phyloP scores from a whole-genome alignment of 1,284 basidiomycete genomes.

The Marasmius fiardii region DNA sequence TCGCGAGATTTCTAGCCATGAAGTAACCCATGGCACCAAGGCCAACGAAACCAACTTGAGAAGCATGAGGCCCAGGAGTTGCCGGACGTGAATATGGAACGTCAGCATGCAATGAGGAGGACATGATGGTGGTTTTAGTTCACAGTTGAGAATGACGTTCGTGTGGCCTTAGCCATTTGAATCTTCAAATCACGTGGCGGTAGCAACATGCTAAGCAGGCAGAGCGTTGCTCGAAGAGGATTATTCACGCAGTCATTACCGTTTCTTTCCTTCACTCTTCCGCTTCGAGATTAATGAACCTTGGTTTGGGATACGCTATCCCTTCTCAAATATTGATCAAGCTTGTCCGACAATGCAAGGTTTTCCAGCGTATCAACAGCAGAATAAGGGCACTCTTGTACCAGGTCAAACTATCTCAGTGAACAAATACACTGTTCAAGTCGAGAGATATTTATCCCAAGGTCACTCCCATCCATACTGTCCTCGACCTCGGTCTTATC shows the following conservation, averaged over 20 bases:
- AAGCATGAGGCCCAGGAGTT: slow-evolving; percentile 37
- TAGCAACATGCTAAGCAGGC: neutral
- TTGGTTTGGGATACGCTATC: neutral
- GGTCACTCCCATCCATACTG: slow-evolving; percentile 43
- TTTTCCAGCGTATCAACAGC: slow-evolving; percentile 31
- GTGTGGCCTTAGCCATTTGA: too few relatives aligned
- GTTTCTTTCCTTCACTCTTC: neutral
- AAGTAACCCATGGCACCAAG: slow-evolving; percentile 67
- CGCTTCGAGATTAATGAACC: neutral
- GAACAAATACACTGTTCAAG: slow-evolving; percentile 86
- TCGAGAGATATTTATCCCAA: slow-evolving; percentile 86
- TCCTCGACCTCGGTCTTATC: slow-evolving; percentile 2
- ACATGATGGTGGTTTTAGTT: slow-evolving; percentile 10
- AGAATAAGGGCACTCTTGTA: slow-evolving; percentile 64
- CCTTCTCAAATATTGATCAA: neutral
- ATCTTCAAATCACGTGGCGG: neutral
- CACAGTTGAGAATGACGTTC: neutral
- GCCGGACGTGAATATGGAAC: slow-evolving; percentile 61
- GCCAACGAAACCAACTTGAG: slow-evolving; percentile 60
- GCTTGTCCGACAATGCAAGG: slow-evolving; percentile 35
- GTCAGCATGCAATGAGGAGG: slow-evolving; percentile 17
- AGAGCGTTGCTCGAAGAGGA: neutral
- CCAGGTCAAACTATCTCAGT: slow-evolving; percentile 88
- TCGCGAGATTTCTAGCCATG: slow-evolving; percentile 78
- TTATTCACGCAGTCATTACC: neutral